phyloP scores from a whole-genome alignment of 2,329 filamentous ascomycete genomes.

The Ophioceras dolichostomum region DNA sequence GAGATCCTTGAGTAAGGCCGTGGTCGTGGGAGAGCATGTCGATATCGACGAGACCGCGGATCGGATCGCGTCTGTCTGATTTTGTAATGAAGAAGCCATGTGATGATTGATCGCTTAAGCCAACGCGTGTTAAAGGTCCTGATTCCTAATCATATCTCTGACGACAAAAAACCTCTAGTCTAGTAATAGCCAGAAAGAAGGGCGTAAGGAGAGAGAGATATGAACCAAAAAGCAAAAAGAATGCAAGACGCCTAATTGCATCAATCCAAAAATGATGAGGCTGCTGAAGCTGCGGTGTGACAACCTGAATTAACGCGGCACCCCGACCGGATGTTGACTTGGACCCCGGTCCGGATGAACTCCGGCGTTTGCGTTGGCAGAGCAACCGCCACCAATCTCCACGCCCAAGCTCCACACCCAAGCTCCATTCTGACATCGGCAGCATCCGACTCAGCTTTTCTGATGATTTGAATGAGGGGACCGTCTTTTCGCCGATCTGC shows the following conservation, averaged over 20 bases:
- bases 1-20: conserved; percentile 30
- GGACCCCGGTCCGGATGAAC: not conserved
- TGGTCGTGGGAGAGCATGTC: conserved; percentile 34
- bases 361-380: not conserved
- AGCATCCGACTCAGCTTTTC: too few species aligned
- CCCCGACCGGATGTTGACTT: conserved; percentile 2
- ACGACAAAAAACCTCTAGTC: conserved; percentile 10
- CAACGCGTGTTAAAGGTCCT: conserved; percentile 12
- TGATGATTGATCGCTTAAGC: too few species aligned
- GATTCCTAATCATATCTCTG: conserved; percentile 22
- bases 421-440: too few species aligned
- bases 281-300: too few species aligned
- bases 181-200: conserved; percentile 13
- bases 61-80: conserved; percentile 33
- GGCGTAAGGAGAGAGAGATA: too few species aligned
- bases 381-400: conserved; percentile 2
- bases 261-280: not conserved
- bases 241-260: conserved; percentile 4
- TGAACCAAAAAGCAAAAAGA: conserved; percentile 5
- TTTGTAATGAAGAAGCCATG: conserved; percentile 26
- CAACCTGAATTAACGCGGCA: too few species aligned
- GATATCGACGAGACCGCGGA: conserved; percentile 29
- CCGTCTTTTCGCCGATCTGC: too few species aligned
- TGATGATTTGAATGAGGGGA: too few species aligned
- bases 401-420: too few species aligned